A percentile compares a stretch with the other conserved stretches of the same genome.
These are phyloP conservation scores for Penicillium antarcticum DNA, from an alignment of 495 filamentous ascomycete species.

Conservation along the genomic window DNA sequence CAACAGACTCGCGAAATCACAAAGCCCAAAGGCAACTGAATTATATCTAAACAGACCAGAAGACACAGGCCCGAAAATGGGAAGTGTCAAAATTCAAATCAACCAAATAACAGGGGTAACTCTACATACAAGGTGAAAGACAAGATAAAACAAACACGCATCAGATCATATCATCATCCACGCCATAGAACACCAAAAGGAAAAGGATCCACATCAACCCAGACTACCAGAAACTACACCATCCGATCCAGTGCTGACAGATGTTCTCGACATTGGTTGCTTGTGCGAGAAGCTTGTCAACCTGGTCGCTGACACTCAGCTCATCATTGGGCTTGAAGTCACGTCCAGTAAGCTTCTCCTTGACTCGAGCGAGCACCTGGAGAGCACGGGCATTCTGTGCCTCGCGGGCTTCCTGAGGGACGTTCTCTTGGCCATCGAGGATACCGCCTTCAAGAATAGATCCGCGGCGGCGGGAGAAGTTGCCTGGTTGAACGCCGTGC, in stretches of 20 bases:
- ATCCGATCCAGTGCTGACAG: conserved; percentile 98
- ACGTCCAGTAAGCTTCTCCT: conserved; percentile 83
- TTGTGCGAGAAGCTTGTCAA: conserved; percentile 89
- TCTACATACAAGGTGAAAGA: conserved; percentile 26
- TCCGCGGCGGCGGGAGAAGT: conserved; percentile 43
- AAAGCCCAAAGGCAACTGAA: too few species aligned
- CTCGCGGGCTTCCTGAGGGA: conserved; percentile 57
- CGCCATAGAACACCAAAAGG: conserved; percentile 12
- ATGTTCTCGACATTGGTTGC: conserved; percentile 96
- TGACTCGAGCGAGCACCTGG: conserved; percentile 86
- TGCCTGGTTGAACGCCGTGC: conserved; percentile 44
- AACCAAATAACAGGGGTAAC: conserved; percentile 9
- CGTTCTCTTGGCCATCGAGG: conserved; percentile 47
- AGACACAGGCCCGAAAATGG: background rate
- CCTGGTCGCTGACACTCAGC: conserved; percentile 80
- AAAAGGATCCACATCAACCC: conserved; percentile 7
- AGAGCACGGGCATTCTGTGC: conserved; percentile 90
- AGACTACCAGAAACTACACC: conserved; percentile 86
- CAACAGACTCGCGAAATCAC: too few species aligned
- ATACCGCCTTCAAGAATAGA: conserved; percentile 52
- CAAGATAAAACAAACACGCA: conserved; percentile 9
- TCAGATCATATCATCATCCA: conserved; percentile 20
- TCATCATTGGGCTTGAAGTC: conserved; percentile 69
- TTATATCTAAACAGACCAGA: background rate
- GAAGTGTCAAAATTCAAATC: conserved; percentile 1